A percentile compares a stretch with the other conserved stretches of the same genome.
These are phyloP conservation scores for Rubroboletus pulcherrimus DNA, from an alignment of 768 basidiomycete species.

Conservation along the genomic window DNA sequence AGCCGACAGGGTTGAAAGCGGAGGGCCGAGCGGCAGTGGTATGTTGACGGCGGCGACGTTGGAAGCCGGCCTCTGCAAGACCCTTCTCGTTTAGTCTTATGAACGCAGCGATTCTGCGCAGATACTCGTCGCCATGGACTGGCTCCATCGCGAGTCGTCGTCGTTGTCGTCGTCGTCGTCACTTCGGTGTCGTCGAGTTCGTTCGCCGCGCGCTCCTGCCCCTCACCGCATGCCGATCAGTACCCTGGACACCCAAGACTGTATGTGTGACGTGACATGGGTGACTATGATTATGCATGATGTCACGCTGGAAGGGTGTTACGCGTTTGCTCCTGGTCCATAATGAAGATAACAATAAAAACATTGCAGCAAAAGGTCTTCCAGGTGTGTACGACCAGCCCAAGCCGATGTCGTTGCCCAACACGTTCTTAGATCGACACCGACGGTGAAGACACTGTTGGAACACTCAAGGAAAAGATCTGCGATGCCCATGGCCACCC, in stretches of 20 bases:
- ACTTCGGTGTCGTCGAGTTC: constrained; percentile 4
- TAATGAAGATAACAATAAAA: constrained; percentile 93
- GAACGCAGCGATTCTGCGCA: constrained; percentile 65
- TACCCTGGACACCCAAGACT: constrained; percentile 25
- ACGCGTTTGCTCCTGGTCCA: constrained; percentile 27
- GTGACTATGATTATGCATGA: constrained; percentile 22
- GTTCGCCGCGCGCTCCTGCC: constrained; percentile 14
- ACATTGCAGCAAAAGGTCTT: constrained; percentile 93
- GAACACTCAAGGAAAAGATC: constrained; percentile 81
- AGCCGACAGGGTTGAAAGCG: constrained; percentile 58
- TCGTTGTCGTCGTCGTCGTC: constrained; percentile 15
- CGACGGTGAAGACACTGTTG: constrained; percentile 72
- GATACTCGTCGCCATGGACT: constrained; percentile 71
- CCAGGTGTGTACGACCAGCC: constrained; percentile 43
- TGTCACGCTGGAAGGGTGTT: constrained; percentile 16
- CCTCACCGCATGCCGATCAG: constrained; percentile 20
- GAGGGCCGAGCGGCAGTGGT: constrained; percentile 34
- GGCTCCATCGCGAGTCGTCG: constrained; percentile 37
- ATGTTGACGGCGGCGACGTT: constrained; percentile 43
- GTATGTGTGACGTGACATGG: constrained; percentile 14
- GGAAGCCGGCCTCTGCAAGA: constrained; percentile 62
- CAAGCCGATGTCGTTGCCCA: neutral
- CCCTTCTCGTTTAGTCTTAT: constrained; percentile 69
- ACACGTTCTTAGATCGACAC: constrained; percentile 59
- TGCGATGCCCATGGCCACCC: constrained; percentile 68